These are phyloP conservation scores for Penicillium sp. DNA, from an alignment of 2,329 filamentous ascomycete species.

Conservation along the genomic window DNA sequence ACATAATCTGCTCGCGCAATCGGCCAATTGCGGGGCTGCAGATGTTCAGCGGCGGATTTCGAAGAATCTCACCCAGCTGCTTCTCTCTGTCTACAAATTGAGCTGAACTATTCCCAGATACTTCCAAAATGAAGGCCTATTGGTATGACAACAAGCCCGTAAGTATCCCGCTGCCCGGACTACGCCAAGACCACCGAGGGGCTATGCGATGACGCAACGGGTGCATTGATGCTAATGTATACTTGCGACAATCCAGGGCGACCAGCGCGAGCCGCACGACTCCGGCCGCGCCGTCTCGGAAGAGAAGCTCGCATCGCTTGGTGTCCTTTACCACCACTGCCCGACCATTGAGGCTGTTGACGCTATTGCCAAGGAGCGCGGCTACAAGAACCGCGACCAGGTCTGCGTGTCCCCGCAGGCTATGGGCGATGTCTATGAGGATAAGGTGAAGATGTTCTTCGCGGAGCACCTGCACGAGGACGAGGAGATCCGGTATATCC, in stretches of 20 bases:
- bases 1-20: constrained; percentile 35
- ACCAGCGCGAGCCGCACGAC: constrained; percentile 91
- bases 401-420: constrained; percentile 84
- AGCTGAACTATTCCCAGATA: not conserved
- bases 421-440: constrained; percentile 87
- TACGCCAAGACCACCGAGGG: too few relatives aligned
- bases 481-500: constrained; percentile 95
- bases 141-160: constrained; percentile 72
- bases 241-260: constrained; percentile 65
- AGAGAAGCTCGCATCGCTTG: constrained; percentile 72
- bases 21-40: constrained; percentile 41
- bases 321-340: constrained; percentile 78
- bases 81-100: constrained; percentile 2
- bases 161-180: constrained; percentile 28
- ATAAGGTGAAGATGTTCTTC: constrained; percentile 94
- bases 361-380: constrained; percentile 72
- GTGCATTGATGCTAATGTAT: constrained; percentile 17
- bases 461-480: constrained; percentile 96
- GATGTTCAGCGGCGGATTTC: constrained; percentile 27
- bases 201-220: constrained; percentile 15
- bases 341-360: constrained; percentile 72
- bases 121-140: constrained; percentile 68
- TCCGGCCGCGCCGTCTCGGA: constrained; percentile 73
- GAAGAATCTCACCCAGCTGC: constrained; percentile 11
- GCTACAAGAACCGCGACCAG: constrained; percentile 94